Base-by-base conservation (phyloP, 257 asterid species). In the Nicotiana otophora region DNA sequence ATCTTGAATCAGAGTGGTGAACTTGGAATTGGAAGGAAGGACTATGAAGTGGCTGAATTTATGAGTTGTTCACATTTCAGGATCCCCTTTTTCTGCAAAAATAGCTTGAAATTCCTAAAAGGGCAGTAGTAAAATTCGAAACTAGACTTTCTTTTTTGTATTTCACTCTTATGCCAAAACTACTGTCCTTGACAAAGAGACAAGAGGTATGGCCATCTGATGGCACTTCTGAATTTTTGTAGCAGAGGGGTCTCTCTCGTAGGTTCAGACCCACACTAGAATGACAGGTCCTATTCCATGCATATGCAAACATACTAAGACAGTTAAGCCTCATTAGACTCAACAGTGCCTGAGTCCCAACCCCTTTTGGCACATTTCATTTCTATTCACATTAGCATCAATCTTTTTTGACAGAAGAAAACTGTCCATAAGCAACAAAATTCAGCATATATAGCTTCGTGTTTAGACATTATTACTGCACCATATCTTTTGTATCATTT, bases 281-380 rank as follows among this genome's bases (percentile, higher is more conserved):
- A 83, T 80, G 82, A 80, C 36, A 86, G 86, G 87, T 88, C 82
- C 68, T 68, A 67, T 81, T 63, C 82, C 82, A 36, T 86, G 87
- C 87, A 81, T 77, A 70, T 81, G 57, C 36, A 81, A 68, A 85
- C 83, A 79, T 58, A 66, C 67, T 30, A 78, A 77, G 55, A 84
- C 81, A 61, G 57, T 78, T 78, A 58, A 58, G 70, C 54, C 70
- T 58, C 82, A 78, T 58, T 58, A 34, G 55, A 58, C 70, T 78
- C 31, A 58, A 78, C 54, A 34, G 34, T 78, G 63, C 82, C 23
- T 76, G 70, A 81, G 75, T 77, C 86, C 83, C 63, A 20, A 23
- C 79, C 82, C 36, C 80, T 42, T 80, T 68, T 78, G 53, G n/a
- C 61, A 82, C 81, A 66, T 60, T 68, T 60, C 80, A 81, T 63